Base-by-base conservation (phyloP, 495 filamentous ascomycete genomes). In the Hypoxylon perforatum region DNA sequence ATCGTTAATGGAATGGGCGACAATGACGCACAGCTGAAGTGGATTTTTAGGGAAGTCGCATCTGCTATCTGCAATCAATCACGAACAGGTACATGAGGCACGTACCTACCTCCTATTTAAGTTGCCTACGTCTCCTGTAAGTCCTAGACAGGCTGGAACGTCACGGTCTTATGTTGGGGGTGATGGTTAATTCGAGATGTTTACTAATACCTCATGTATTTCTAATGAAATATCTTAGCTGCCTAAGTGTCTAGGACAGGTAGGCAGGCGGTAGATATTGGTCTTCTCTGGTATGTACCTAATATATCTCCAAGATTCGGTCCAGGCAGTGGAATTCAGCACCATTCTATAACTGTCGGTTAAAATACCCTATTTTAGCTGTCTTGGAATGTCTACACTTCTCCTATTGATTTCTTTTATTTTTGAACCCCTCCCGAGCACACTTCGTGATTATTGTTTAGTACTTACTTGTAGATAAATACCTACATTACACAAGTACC, bases 1-100 rank as follows among this genome's bases (percentile, higher is more conserved):
- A 69, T 59, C 39, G 61, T 41, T 41, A 68, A 58, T 63, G 45
- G 19, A 44, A 51, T 59, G 55, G 48, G 45, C 39, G 44, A 67
- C 57, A 61, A 69, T 69, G 66, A 69, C 61, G 66, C 61, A 69
- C 57, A 57, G 51, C 61, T 56, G 45, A 64, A 14, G 51, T 60
- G 51, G 53, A 44, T 41, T 46, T 28, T 28, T 28, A 33, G 30
- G 30, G 30, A 33, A 33, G 30, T 33, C 30, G 45, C 22, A 28
- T 0, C 45, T 28, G 11, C 9, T 11, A 47, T 18, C 11, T 47
- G 22, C 11, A 47, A 14, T 10, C 21, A n/a, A 33, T 33, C 30
- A 33, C 11, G 30, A 33, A 33, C 30, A 33, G 30, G 30, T 33
- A 33, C 30, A 33, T 33, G 11, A 33, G 30, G 30, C 7, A 33